These are phyloP conservation scores for Akanthomyces lecanii DNA, from an alignment of 2,329 filamentous ascomycete genomes.

Conservation along the genomic window DNA sequence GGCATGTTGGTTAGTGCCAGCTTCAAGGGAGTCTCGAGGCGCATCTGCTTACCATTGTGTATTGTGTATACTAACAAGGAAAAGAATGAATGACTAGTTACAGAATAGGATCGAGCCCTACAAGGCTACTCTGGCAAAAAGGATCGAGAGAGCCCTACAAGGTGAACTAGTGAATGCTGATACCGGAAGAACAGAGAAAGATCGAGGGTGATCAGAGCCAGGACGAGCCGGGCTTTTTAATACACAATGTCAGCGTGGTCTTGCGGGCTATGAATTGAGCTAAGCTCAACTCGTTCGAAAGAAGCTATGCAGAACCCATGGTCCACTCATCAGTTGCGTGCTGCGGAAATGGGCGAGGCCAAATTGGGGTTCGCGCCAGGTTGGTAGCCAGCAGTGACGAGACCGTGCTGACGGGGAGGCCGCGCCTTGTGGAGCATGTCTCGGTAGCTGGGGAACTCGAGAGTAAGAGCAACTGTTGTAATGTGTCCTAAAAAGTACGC, in stretches of 20 bases:
- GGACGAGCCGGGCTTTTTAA: not conserved
- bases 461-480: not conserved
- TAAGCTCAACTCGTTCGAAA: not conserved
- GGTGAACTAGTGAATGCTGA: not conserved
- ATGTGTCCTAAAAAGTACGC: not conserved
- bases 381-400: not conserved
- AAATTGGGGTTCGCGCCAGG: conserved; percentile 3
- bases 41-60: not conserved
- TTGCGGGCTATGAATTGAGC: not conserved
- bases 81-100: not conserved
- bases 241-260: not conserved
- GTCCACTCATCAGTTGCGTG: not conserved
- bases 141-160: not conserved
- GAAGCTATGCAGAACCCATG: not conserved
- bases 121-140: not conserved
- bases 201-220: not conserved
- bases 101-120: not conserved
- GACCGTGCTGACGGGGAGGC: conserved; percentile 7
- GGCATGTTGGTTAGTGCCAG: not conserved
- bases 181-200: not conserved
- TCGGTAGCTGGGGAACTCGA: not conserved
- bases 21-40: not conserved
- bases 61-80: not conserved
- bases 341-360: not conserved
- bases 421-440: not conserved